Evolutionary conservation across 345 rosid genomes (phyloP), one percentile per base, ranked within the genome.

Genomic region (Gossypium sturtianum): DNA sequence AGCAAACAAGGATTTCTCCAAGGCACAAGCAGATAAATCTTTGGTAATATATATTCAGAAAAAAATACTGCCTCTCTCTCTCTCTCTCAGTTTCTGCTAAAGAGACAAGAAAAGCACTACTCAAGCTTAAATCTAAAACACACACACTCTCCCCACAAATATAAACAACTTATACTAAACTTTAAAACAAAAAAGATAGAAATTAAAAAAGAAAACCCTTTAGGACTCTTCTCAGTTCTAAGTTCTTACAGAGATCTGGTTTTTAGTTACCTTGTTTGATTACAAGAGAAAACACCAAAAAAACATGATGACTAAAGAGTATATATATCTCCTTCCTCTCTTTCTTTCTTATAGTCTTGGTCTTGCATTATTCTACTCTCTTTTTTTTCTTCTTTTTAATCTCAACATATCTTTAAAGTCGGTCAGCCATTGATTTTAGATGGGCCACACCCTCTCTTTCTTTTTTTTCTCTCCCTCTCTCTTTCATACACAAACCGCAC

Each of bases 31-130:
- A 74, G 87, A 82, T 85, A 75, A 77, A 71, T 78, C 73, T 73
- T 85, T 72, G 86, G 64, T 59, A 59, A 23, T 58, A 12, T 58
- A 58, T 85, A 80, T 88, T 84, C 83, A 83, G 2, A 34, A 34
- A 34, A 5, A 34, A 34, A 34, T 34, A 34, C 41, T 34, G 41
- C 41, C 41, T 34, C 41, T 34, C 41, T 34, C 41, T 34, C 38
- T 29, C 34, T 29, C 38, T 4, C 38, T 34, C 6, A 52, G 86
- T 76, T 81, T 84, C 82, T 73, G 88, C 88, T 89, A 90, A 84
- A 88, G 65, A 85, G 92, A 90, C 89, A 87, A 86, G 87, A 82
- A 84, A 83, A 77, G 78, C 76, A 78, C 81, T 79, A 83, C 79
- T 76, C 70, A 79, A 83, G 75, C 75, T 83, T 85, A 74, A 86